Evolutionary conservation across 2,329 filamentous ascomycete genomes (phyloP).

Genomic region (Cladosporium sp.): DNA sequence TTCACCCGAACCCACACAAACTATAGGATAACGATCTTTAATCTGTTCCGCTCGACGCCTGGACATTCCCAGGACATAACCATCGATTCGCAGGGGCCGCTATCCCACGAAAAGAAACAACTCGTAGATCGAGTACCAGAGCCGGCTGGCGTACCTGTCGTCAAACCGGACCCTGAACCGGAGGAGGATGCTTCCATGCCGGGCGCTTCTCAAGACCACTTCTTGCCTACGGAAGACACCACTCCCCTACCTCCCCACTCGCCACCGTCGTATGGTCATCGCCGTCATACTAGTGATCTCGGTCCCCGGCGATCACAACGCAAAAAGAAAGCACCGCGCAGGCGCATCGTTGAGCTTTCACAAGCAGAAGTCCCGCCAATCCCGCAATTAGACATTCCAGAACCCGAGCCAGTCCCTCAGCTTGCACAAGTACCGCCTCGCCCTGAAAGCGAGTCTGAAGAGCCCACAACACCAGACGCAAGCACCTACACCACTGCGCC

Average conservation of each 20-base stretch:
- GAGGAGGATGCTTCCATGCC: slow-evolving; percentile 45
- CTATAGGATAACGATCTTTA: slow-evolving; percentile 90
- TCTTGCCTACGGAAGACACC: not conserved
- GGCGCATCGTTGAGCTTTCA: slow-evolving; percentile 55
- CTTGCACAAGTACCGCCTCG: slow-evolving; percentile 27
- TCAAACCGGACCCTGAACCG: slow-evolving; percentile 64
- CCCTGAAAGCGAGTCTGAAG: slow-evolving; percentile 24
- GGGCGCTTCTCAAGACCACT: slow-evolving; percentile 6
- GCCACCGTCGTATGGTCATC: slow-evolving; percentile 18
- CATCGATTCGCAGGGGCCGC: slow-evolving; percentile 78
- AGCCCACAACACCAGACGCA: slow-evolving; percentile 19
- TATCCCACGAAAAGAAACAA: slow-evolving; percentile 78
- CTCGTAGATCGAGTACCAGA: slow-evolving; percentile 77
- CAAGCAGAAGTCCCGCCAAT: slow-evolving; percentile 33
- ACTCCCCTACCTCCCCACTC: not conserved
- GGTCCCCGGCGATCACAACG: slow-evolving; percentile 35
- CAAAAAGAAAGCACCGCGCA: slow-evolving; percentile 54
- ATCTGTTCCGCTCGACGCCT: slow-evolving; percentile 83
- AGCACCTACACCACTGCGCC: slow-evolving; percentile 20
- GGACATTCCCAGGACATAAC: slow-evolving; percentile 87
- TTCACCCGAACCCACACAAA: slow-evolving; percentile 82
- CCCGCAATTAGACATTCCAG: slow-evolving; percentile 17
- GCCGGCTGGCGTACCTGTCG: slow-evolving; percentile 68
- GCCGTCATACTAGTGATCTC: slow-evolving; percentile 27
- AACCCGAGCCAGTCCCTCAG: slow-evolving; percentile 19